These are phyloP conservation scores for Furcasterigmium sp. DNA, from an alignment of 2,329 filamentous ascomycete species.

Conservation along the genomic window DNA sequence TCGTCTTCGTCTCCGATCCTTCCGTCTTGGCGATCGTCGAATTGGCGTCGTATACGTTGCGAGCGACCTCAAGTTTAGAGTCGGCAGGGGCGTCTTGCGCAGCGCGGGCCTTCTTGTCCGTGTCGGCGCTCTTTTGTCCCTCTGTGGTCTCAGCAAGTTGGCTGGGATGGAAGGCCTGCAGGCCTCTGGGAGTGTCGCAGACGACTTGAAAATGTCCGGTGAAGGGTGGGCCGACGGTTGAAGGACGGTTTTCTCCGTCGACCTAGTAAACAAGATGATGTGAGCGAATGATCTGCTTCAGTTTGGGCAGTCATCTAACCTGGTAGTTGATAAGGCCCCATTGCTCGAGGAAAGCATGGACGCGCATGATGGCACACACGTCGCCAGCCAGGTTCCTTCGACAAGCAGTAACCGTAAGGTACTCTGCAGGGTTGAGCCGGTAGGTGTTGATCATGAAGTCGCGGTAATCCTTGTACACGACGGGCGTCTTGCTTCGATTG, in stretches of 20 bases:
- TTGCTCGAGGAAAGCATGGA: conserved; percentile 95
- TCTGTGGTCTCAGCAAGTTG: conserved; percentile 65
- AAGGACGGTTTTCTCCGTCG: conserved; percentile 90
- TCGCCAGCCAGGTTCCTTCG: conserved; percentile 92
- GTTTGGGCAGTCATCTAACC: conserved; percentile 44
- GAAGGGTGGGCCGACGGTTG: conserved; percentile 92
- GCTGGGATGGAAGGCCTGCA: conserved; percentile 92
- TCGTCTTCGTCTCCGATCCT: conserved; percentile 58
- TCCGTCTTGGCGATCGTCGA: neutral
- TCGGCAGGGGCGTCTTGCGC: conserved; percentile 63
- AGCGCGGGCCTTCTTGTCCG: conserved; percentile 60
- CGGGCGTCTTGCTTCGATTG: conserved; percentile 95
- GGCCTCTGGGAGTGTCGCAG: conserved; percentile 88
- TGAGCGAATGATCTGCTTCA: conserved; percentile 16
- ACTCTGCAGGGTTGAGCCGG: conserved; percentile 89
- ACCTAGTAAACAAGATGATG: conserved; percentile 66
- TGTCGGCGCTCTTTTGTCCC: conserved; percentile 57
- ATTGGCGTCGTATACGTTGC: conserved; percentile 92
- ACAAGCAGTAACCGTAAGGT: conserved; percentile 94
- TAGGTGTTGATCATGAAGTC: conserved; percentile 99
- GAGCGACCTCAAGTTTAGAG: conserved; percentile 84
- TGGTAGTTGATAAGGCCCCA: conserved; percentile 99
- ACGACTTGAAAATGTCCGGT: conserved; percentile 97
- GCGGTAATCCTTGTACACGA: conserved; percentile 97
- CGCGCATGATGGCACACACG: conserved; percentile 98